Percentiles rank a stretch among this genome's conserved stretches.
Evolutionary conservation across 169 alveolate genomes (phyloP).

Genomic region (Plasmodium gonderi): DNA sequence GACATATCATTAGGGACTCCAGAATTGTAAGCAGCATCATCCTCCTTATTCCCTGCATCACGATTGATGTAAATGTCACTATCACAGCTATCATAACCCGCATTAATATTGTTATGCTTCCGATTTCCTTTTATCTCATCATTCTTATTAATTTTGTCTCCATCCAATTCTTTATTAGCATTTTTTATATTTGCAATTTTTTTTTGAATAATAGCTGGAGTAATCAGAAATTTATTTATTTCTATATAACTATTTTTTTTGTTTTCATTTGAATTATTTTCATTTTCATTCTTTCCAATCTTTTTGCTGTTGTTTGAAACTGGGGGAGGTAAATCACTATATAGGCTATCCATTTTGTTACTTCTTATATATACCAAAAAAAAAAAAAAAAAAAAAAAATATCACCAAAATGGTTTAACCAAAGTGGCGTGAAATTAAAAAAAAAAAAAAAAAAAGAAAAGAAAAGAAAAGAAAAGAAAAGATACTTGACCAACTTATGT

Average conservation of each 20-base stretch:
- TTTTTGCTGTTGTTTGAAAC: conserved; percentile 17
- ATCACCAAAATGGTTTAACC: background rate
- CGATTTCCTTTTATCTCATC: background rate
- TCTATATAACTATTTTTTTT: conserved; percentile 26
- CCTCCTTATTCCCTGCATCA: background rate
- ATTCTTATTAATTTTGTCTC: background rate
- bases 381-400: background rate
- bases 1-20: no score
- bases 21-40: background rate
- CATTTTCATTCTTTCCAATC: conserved; percentile 25
- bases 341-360: conserved; percentile 80
- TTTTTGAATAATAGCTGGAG: conserved; percentile 64
- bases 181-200: conserved; percentile 68
- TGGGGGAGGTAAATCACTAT: conserved; percentile 86
- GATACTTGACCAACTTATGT: no score
- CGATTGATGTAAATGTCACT: background rate
- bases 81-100: background rate
- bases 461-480: no score
- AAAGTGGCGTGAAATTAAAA: background rate
- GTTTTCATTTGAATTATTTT: background rate
- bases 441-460: no score
- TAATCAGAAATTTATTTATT: conserved; percentile 62
- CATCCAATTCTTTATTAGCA: conserved; percentile 15
- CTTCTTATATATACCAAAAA: no score
- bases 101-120: background rate